Evolutionary conservation across 108 stramenopile species (phyloP), one percentile per base, ranked within the genome.

Genomic region (Cyclotella baltica): DNA sequence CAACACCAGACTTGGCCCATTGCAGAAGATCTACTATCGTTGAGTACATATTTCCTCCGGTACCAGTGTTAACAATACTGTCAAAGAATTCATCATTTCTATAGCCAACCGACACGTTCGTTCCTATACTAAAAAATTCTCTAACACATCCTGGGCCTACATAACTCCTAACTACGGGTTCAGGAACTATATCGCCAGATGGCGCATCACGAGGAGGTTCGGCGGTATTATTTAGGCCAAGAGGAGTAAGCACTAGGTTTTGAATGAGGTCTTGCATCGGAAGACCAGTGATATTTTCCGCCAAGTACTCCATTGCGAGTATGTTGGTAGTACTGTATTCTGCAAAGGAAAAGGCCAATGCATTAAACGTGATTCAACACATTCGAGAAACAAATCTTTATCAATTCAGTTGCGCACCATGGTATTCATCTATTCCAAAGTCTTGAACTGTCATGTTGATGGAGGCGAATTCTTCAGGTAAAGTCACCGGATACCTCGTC

Each of bases 271-370:
- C 31, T 34, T 62, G 61, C 30, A 62, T 62, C 5, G 29, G 6
- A 10, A 10, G 25, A 5, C 61, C 61, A 11, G 61, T 62, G 18
- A 62, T 9, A 31, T 62, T 9, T 28, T 62, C 61, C 6, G 61
- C 61, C 8, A 62, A 10, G 19, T 31, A 34, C 61, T 62, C 61
- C 61, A 62, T 62, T 18, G 28, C 61, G 18, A 31, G 33, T 4
- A 62, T 31, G 30, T 62, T 62, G 33, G 61, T 30, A 6, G 61
- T 19, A 30, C 25, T 27, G 19, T 62, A 62, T 34, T 30, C 61
- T 31, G 61, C 19, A 34, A 5, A 31, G 4, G 16, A 27, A n/a
- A 25, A 11, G 25, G 9, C 30, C 25, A 8, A 62, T 62, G 16
- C 28, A n/a, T 31, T 31, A 18, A 47, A 47, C 55, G n/a, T 8